Evolutionary conservation across 2,329 filamentous ascomycete genomes (phyloP).

Genomic region (Coniella lustricola): DNA sequence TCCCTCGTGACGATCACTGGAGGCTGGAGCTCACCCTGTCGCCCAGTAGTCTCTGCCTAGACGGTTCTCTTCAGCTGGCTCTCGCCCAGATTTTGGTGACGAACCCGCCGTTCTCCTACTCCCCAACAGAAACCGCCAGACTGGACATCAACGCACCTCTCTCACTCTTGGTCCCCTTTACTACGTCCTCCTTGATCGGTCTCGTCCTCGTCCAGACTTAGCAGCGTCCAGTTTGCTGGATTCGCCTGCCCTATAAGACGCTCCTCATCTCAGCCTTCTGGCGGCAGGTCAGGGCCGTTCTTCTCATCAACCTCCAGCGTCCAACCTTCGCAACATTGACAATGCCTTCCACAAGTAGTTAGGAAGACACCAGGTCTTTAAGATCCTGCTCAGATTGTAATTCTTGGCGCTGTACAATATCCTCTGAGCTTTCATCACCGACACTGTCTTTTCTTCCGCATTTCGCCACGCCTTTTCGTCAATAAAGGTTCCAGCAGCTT

Average conservation of each 20-base stretch:
- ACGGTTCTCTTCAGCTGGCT: background rate
- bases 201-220: background rate
- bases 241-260: background rate
- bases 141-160: too few relatives aligned
- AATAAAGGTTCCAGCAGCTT: background rate
- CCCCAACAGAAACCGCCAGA: too few relatives aligned
- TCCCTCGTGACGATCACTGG: conserved; percentile 4
- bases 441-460: conserved; percentile 1
- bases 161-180: too few relatives aligned
- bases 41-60: background rate
- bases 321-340: conserved; percentile 9
- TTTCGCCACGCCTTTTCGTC: background rate
- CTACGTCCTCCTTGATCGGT: background rate
- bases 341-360: conserved; percentile 17
- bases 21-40: conserved; percentile 3
- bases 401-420: conserved; percentile 1
- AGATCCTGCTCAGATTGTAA: conserved; percentile 12
- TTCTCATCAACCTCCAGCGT: conserved; percentile 2
- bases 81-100: background rate
- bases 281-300: background rate
- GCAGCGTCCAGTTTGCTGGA: background rate
- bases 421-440: background rate
- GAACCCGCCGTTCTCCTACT: too few relatives aligned
- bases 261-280: background rate
- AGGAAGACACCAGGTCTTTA: conserved; percentile 16